A percentile compares a stretch with the other conserved stretches of the same genome.
Conservation (phyloP, 306 rosid genomes). For the Sesbania bispinosa region DNA sequence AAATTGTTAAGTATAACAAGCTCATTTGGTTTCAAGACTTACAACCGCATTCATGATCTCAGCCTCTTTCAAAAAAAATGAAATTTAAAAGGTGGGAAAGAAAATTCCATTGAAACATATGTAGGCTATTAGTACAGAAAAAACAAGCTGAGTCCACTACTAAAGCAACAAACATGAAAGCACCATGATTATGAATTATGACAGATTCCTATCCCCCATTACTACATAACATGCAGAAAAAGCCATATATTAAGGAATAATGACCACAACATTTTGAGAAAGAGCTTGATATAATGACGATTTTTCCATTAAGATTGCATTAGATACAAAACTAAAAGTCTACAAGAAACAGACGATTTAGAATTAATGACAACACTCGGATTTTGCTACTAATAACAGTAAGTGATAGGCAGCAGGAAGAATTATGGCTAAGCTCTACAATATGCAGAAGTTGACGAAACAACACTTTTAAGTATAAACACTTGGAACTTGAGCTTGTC, state of each 20-base stretch:
- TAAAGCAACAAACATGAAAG: slow-evolving; percentile 11
- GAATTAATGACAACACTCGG: slow-evolving; percentile 10
- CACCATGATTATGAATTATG: neutral
- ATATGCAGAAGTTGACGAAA: slow-evolving; percentile 25
- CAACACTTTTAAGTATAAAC: slow-evolving; percentile 27
- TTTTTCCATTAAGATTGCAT: slow-evolving; percentile 27
- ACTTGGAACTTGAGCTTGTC: slow-evolving; percentile 19
- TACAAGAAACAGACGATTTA: slow-evolving; percentile 11
- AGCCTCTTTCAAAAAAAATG: too few species aligned
- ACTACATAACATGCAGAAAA: neutral
- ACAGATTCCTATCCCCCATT: slow-evolving; percentile 10
- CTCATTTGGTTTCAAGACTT: slow-evolving; percentile 3
- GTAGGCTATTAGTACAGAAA: neutral
- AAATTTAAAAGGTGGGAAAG: neutral
- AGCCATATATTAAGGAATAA: neutral
- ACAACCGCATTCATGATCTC: neutral
- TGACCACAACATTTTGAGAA: slow-evolving; percentile 9
- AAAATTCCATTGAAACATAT: neutral
- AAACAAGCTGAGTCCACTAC: neutral
- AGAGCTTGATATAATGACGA: slow-evolving; percentile 5
- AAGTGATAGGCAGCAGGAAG: slow-evolving; percentile 20
- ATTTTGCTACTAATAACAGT: slow-evolving; percentile 14
- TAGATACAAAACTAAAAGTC: slow-evolving; percentile 20
- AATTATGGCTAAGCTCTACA: slow-evolving; percentile 14
- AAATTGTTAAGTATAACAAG: neutral